These are phyloP conservation scores for Solanum chacoense DNA, from an alignment of 305 asterid species.

Conservation along the genomic window DNA sequence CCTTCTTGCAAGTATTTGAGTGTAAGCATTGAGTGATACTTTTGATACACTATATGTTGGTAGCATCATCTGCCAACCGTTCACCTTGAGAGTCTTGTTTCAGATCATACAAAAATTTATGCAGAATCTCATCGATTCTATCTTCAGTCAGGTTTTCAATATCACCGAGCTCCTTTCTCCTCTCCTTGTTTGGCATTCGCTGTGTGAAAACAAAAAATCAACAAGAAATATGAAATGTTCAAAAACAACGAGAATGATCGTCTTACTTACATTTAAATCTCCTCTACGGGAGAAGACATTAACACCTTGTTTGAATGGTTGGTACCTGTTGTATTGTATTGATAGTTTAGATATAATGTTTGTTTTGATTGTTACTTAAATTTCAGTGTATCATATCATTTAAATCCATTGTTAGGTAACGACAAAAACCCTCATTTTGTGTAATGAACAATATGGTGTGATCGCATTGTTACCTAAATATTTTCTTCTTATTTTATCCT, in stretches of 20 bases:
- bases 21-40: neutral
- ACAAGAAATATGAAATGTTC: neutral
- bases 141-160: neutral
- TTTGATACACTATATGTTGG: neutral
- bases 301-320: no score
- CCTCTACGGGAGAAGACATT: neutral
- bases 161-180: neutral
- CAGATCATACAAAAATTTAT: no score
- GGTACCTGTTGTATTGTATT: no score
- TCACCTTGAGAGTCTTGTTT: neutral
- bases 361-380: no score
- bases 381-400: no score
- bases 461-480: no score
- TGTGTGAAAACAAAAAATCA: no score
- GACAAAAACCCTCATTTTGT: no score
- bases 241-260: neutral
- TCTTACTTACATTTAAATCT: neutral
- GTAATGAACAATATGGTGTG: no score
- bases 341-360: no score
- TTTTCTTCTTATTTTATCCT: no score
- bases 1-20: neutral
- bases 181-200: neutral
- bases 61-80: neutral
- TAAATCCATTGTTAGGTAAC: no score
- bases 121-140: neutral